Evolutionary conservation across 1,284 basidiomycete species (phyloP), one percentile per base, ranked within the genome.

Genomic region (Leccinum fallax): DNA sequence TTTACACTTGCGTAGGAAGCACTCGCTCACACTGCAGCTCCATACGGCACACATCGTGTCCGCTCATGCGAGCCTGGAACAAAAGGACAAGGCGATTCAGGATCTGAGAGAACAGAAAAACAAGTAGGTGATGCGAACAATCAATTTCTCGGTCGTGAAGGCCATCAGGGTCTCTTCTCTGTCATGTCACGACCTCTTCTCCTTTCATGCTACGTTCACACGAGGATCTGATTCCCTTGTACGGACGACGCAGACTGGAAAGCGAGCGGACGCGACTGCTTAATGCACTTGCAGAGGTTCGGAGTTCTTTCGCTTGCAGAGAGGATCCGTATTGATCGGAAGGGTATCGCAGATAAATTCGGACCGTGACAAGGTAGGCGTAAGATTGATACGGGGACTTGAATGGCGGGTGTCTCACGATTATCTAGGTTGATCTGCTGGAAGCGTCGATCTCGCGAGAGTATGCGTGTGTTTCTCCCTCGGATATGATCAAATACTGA

Each of bases 31-130:
- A 13, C 77, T 93, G 49, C 91, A 93, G 71, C 77, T 93, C 26
- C 91, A 93, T 66, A 93, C 91, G 9, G 90, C 91, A n/a, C 90
- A 93, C 70, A 92, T 93, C 51, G 78, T 93, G 3, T 91, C 90
- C 13, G 89, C 90, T 7, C 90, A 93, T 70, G 85, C 89, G 4
- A 83, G 86, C 40, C 78, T 93, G 5, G 89, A 92, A 62, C 83
- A 88, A 71, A 92, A 90, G 73, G 83, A 82, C 66, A 89, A 86
- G 65, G 83, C 87, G 4, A 85, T 93, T 34, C 88, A 92, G 74
- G 90, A 93, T 70, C 77, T 93, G 57, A 85, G 84, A 62, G 90
- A 91, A 73, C 90, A 93, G 76, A 89, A 88, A 75, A 91, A 91
- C 74, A 88, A 88, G 89, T 90, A 69, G 57, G 81, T 78, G 57